Percentiles rank a stretch among this genome's conserved stretches.
Evolutionary conservation across 306 rosid species (phyloP).

Genomic region (Styphnolobium japonicum): DNA sequence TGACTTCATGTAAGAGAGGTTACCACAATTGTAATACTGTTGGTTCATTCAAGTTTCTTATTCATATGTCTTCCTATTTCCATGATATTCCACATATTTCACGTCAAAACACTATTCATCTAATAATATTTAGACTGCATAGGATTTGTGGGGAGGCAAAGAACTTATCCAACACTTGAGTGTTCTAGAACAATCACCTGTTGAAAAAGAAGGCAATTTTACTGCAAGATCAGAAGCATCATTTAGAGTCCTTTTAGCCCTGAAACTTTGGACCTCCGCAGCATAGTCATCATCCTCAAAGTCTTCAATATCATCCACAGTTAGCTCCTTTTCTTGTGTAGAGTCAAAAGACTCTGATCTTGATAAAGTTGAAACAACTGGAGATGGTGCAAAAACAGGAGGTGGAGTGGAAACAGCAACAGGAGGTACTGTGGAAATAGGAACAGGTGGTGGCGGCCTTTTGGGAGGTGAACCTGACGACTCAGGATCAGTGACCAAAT

Average conservation of each 20-base stretch:
- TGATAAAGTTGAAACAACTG: slow-evolving; percentile 52
- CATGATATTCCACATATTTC: slow-evolving; percentile 17
- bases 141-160: neutral
- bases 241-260: slow-evolving; percentile 72
- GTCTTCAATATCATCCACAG: slow-evolving; percentile 94
- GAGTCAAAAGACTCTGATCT: slow-evolving; percentile 85
- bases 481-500: slow-evolving; percentile 75
- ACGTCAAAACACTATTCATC: neutral
- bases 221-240: slow-evolving; percentile 87
- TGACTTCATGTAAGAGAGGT: neutral
- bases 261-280: slow-evolving; percentile 46
- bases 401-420: slow-evolving; percentile 45
- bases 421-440: slow-evolving; percentile 44
- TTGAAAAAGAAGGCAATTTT: slow-evolving; percentile 78
- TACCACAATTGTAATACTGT: neutral
- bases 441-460: slow-evolving; percentile 84
- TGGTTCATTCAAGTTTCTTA: slow-evolving; percentile 5
- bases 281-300: slow-evolving; percentile 67
- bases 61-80: neutral
- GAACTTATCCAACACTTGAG: slow-evolving; percentile 21
- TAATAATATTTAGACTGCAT: neutral
- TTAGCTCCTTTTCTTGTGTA: slow-evolving; percentile 69
- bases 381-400: slow-evolving; percentile 48
- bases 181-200: slow-evolving; percentile 60
- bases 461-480: slow-evolving; percentile 90